These are phyloP conservation scores for Aureobasidium mangrovei DNA, from an alignment of 2,329 filamentous ascomycete genomes.

Conservation along the genomic window DNA sequence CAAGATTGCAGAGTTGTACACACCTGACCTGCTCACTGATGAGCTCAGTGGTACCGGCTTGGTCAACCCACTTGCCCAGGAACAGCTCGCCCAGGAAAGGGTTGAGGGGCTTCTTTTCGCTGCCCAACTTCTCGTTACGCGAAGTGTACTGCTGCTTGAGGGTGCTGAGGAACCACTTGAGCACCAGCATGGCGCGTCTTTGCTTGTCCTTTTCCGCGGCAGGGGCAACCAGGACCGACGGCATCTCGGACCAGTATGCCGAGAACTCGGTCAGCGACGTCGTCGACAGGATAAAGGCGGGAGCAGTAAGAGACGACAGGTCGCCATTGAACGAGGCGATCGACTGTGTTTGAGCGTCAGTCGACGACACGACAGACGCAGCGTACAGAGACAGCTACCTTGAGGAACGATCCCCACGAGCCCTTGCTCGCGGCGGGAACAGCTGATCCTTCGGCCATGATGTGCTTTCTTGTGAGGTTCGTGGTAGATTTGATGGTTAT, in stretches of 20 bases:
- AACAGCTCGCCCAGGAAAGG: slow-evolving; percentile 95
- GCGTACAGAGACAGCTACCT: slow-evolving; percentile 19
- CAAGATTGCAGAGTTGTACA: slow-evolving; percentile 2
- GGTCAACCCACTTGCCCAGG: slow-evolving; percentile 80
- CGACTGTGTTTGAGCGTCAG: slow-evolving; percentile 29
- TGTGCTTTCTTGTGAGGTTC: background rate
- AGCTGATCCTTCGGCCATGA: slow-evolving; percentile 34
- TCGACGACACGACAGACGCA: background rate
- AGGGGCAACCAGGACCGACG: slow-evolving; percentile 66
- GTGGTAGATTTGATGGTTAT: background rate
- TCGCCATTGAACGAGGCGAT: slow-evolving; percentile 49
- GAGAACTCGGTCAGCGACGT: slow-evolving; percentile 49
- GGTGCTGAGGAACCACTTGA: slow-evolving; percentile 93
- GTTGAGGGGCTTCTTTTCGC: slow-evolving; percentile 96
- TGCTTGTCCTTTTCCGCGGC: slow-evolving; percentile 69
- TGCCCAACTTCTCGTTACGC: slow-evolving; percentile 70
- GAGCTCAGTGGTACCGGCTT: slow-evolving; percentile 71
- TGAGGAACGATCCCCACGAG: slow-evolving; percentile 43
- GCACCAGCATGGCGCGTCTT: slow-evolving; percentile 75
- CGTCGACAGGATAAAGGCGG: slow-evolving; percentile 47
- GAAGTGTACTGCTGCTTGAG: slow-evolving; percentile 76
- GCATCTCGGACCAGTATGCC: slow-evolving; percentile 50
- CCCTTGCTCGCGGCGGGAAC: slow-evolving; percentile 39
- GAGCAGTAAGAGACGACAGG: slow-evolving; percentile 47
- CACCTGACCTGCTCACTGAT: slow-evolving; percentile 89